Evolutionary conservation across 2,329 filamentous ascomycete species (phyloP), one percentile per base, ranked within the genome.

Genomic region (Fusarium nematophilum): DNA sequence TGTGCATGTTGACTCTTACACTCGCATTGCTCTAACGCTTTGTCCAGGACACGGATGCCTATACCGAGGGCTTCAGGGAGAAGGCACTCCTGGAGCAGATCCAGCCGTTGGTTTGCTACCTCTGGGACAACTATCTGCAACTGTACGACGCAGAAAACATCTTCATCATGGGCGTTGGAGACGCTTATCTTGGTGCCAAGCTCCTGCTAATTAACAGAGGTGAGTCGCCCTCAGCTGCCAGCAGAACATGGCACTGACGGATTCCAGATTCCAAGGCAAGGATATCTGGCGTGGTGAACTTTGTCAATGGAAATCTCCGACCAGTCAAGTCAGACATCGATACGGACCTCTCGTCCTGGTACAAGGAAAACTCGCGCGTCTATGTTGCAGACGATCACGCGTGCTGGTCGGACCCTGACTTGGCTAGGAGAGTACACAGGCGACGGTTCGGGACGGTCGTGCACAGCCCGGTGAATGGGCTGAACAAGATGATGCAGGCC

Each of bases 51-150:
- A 75, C 75, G 10, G 82, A 85, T 29, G 69, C 81, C 2, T 81
- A 76, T 57, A 81, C 76, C 3, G 77, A 80, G 1, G 70, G 74
- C 2, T 73, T 77, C 23, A 76, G 76, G 25, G 84, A 84, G 63
- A 76, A 73, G 45, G 75, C 74, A 1, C 70, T 86, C 7, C 82
- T 89, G 59, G 79, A 81, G 49, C 85, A 86, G 73, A 88, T 86
- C 0, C 87, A 90, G 59, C 88, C 94, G 57, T 79, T 97, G 9
- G 86, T 94, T 5, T 87, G 85, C 57, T 98, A 97, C 70, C 80
- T 99, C 11, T 99, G 95, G 95, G 93, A 97, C 67, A 99, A 99
- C 71, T 97, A 97, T 70, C 87, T 99, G 15, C 91, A 97, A 79
- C 82, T 91, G 26, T 88, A 88, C 44, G 78, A 89, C 3, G 81